Evolutionary conservation across 83 land plant genomes (phyloP).

Genomic region (Picea abies): DNA sequence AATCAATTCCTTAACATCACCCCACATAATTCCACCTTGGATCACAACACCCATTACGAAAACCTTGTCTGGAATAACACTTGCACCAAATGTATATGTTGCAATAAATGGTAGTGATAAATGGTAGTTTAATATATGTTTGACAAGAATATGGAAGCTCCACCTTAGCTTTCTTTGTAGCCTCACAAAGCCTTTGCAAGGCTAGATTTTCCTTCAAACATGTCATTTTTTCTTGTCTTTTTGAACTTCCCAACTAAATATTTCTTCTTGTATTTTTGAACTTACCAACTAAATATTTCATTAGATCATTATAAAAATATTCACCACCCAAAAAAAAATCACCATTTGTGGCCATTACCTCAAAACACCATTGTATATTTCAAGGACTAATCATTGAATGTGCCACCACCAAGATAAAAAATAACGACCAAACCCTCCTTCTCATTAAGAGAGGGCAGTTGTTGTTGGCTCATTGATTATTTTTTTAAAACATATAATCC

Average conservation of each 20-base stretch:
- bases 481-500: slow-evolving; percentile 41
- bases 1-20: slow-evolving; percentile 62
- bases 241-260: slow-evolving; percentile 43
- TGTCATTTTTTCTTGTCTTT: slow-evolving; percentile 39
- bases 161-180: slow-evolving; percentile 54
- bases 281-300: slow-evolving; percentile 38
- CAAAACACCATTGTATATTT: slow-evolving; percentile 52
- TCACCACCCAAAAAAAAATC: slow-evolving; percentile 60
- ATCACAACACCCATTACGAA: slow-evolving; percentile 58
- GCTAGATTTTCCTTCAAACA: slow-evolving; percentile 38
- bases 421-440: slow-evolving; percentile 50
- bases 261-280: slow-evolving; percentile 42
- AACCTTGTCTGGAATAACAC: slow-evolving; percentile 58
- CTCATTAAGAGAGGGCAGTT: slow-evolving; percentile 53
- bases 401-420: slow-evolving; percentile 60
- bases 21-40: slow-evolving; percentile 44
- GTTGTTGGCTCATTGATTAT: slow-evolving; percentile 61
- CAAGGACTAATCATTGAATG: slow-evolving; percentile 57
- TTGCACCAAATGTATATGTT: slow-evolving; percentile 49
- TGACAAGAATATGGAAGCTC: slow-evolving; percentile 48
- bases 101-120: slow-evolving; percentile 51
- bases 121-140: slow-evolving; percentile 46
- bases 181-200: slow-evolving; percentile 39
- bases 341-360: slow-evolving; percentile 63
- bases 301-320: slow-evolving; percentile 43